phyloP scores from a whole-genome alignment of 1,139 yeast species.

The Hyphopichia wangnamkhiaoensis region DNA sequence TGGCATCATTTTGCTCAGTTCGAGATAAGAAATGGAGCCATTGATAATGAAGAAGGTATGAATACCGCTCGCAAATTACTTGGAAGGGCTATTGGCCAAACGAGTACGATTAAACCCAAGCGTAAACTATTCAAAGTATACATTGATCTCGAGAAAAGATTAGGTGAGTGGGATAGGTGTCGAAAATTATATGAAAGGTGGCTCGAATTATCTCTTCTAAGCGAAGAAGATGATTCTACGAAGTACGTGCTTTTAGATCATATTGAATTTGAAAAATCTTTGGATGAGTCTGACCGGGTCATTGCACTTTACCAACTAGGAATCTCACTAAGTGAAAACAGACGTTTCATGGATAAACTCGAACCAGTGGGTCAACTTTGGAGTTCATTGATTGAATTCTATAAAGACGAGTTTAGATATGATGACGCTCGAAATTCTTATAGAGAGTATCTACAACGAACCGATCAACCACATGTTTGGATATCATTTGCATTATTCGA shows the following conservation, averaged over 20 bases:
- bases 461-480: slow-evolving; percentile 52
- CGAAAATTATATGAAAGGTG: slow-evolving; percentile 70
- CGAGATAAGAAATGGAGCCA: slow-evolving; percentile 59
- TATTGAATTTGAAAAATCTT: slow-evolving; percentile 64
- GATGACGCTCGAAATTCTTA: slow-evolving; percentile 57
- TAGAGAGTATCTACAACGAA: slow-evolving; percentile 39
- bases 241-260: slow-evolving; percentile 43
- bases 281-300: slow-evolving; percentile 73
- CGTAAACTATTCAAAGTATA: slow-evolving; percentile 61
- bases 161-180: slow-evolving; percentile 79
- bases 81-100: slow-evolving; percentile 69
- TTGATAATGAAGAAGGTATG: slow-evolving; percentile 29
- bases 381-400: slow-evolving; percentile 56
- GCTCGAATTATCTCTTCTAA: slow-evolving; percentile 53
- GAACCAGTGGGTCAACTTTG: slow-evolving; percentile 33
- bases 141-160: slow-evolving; percentile 53
- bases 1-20: slow-evolving; percentile 77
- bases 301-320: slow-evolving; percentile 63
- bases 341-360: slow-evolving; percentile 12
- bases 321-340: neutral
- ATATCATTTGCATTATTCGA: slow-evolving; percentile 73
- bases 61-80: slow-evolving; percentile 63
- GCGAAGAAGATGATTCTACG: slow-evolving; percentile 43
- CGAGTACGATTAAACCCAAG: slow-evolving; percentile 50
- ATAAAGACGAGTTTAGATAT: slow-evolving; percentile 59